Conservation (phyloP, 2,329 filamentous ascomycete species). For the Phoma sp. region DNA sequence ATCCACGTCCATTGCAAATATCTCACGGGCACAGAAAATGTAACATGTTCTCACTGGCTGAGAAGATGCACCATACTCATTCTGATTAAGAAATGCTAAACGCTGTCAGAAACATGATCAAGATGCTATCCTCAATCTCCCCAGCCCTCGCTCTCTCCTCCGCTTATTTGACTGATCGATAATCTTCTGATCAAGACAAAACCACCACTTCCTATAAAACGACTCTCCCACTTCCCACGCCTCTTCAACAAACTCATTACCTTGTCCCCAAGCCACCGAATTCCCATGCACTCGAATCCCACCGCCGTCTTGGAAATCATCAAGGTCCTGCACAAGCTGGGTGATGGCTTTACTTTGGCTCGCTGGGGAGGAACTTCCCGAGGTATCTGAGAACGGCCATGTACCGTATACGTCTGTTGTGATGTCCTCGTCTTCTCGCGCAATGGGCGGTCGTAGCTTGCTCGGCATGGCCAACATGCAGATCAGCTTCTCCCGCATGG, state of each 20-base stretch:
- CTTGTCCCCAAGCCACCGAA: constrained; percentile 55
- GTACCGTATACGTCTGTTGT: constrained; percentile 22
- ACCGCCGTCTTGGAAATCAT: constrained; percentile 59
- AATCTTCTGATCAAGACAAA: constrained; percentile 62
- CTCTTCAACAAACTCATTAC: constrained; percentile 57
- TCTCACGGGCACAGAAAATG: too few relatives aligned
- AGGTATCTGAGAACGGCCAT: background rate
- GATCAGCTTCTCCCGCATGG: constrained; percentile 57
- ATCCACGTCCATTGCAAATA: too few relatives aligned
- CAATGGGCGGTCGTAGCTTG: constrained; percentile 56
- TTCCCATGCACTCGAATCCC: constrained; percentile 47
- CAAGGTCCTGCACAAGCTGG: constrained; percentile 64
- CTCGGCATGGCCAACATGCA: constrained; percentile 60
- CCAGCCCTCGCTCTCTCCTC: constrained; percentile 57
- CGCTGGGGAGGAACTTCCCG: background rate
- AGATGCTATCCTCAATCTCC: constrained; percentile 20
- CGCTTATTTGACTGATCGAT: constrained; percentile 63
- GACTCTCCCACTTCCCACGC: constrained; percentile 66
- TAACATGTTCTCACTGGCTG: too few relatives aligned
- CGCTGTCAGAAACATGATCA: background rate
- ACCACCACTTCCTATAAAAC: constrained; percentile 69
- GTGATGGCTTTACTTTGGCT: constrained; percentile 54
- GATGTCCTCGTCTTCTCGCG: constrained; percentile 43
- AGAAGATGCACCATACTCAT: too few relatives aligned
- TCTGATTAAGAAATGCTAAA: too few relatives aligned